phyloP scores from a whole-genome alignment of 768 basidiomycete species.

The Tulasnella sp. region DNA sequence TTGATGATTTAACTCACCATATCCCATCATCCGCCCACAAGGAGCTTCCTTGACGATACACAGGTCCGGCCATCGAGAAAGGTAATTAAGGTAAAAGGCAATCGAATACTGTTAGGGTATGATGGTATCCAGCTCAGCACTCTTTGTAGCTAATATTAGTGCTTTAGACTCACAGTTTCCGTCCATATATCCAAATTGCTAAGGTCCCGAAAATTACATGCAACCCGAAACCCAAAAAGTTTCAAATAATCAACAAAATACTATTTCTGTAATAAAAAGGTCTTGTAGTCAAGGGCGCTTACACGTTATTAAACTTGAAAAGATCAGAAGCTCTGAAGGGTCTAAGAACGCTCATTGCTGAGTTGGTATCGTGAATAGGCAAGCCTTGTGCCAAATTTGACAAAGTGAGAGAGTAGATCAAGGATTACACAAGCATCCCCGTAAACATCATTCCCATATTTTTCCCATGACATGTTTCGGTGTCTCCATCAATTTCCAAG shows the following conservation, averaged over 20 bases:
- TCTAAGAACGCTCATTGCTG: slow-evolving; percentile 67
- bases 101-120: slow-evolving; percentile 54
- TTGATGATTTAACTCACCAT: slow-evolving; percentile 47
- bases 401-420: too few relatives aligned
- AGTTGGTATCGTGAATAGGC: too few relatives aligned
- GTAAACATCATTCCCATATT: too few relatives aligned
- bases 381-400: too few relatives aligned
- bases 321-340: slow-evolving; percentile 82
- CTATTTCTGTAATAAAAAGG: too few relatives aligned
- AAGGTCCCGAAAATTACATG: too few relatives aligned
- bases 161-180: slow-evolving; percentile 60
- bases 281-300: slow-evolving; percentile 25
- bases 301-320: slow-evolving; percentile 90
- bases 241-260: too few relatives aligned
- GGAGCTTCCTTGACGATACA: slow-evolving; percentile 75
- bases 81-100: slow-evolving; percentile 77
- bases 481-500: too few relatives aligned
- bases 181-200: slow-evolving; percentile 96
- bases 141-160: background rate
- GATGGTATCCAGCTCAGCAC: background rate
- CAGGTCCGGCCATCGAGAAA: slow-evolving; percentile 84
- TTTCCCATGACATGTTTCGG: too few relatives aligned
- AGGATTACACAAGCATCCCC: too few relatives aligned
- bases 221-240: too few relatives aligned
- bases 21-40: slow-evolving; percentile 78